Percentiles rank a stretch among this genome's conserved stretches.
Evolutionary conservation across 768 basidiomycete species (phyloP).

Genomic region (Phlebiopsis gigantea): DNA sequence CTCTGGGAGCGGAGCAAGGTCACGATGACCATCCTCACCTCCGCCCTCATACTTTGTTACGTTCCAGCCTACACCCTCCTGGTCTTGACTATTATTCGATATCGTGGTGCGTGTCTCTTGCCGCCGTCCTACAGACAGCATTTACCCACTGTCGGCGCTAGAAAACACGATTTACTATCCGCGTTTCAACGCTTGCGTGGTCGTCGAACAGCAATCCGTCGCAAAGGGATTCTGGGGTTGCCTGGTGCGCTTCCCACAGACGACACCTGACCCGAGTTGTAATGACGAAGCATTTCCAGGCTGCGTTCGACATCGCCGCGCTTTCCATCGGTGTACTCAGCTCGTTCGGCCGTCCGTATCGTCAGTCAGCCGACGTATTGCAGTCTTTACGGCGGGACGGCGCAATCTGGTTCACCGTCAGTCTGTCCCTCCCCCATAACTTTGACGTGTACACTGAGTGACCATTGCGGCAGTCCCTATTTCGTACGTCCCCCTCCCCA

Average conservation of each 20-base stretch:
- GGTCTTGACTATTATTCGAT: not conserved
- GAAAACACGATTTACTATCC: not conserved
- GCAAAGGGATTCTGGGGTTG: constrained; percentile 4
- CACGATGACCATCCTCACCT: not conserved
- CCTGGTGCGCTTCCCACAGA: constrained; percentile 1
- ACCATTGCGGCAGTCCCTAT: not conserved
- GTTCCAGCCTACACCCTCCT: not conserved
- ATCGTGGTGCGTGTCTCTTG: not conserved
- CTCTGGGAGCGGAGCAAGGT: not conserved
- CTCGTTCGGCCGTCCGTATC: not conserved
- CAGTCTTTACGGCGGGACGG: not conserved
- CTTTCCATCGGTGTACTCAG: not conserved
- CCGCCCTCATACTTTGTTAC: not conserved
- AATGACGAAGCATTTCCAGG: not conserved
- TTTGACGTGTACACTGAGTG: not conserved
- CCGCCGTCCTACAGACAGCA: too few species aligned
- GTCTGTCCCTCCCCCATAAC: not conserved
- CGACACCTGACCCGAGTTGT: not conserved
- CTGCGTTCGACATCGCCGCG: not conserved
- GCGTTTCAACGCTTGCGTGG: not conserved
- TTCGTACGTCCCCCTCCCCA: not conserved
- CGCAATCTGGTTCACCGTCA: not conserved
- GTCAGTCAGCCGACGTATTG: not conserved
- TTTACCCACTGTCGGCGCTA: too few species aligned
- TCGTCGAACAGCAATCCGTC: not conserved